Conservation (phyloP, 805 yeast genomes). For the Ogataea polymorpha region DNA sequence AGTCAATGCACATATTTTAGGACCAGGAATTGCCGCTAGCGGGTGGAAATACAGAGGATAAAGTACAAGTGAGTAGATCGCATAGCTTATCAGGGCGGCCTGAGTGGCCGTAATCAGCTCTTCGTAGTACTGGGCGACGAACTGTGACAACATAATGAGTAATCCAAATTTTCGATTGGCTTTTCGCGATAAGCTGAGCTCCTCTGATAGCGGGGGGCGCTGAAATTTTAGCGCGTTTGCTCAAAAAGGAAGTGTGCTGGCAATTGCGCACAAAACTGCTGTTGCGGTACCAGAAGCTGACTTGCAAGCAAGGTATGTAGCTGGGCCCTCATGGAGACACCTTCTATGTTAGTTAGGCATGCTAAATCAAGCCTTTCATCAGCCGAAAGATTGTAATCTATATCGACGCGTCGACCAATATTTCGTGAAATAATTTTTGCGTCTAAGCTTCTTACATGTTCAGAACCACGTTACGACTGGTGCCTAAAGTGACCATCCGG, state of each 20-base stretch:
- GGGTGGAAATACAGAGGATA: constrained; percentile 51
- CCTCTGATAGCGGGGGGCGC: neutral
- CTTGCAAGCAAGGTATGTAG: too few relatives aligned
- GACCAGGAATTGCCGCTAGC: constrained; percentile 55
- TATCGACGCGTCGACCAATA: neutral
- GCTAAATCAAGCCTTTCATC: too few relatives aligned
- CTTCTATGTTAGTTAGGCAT: too few relatives aligned
- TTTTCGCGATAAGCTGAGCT: neutral
- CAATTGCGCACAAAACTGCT: too few relatives aligned
- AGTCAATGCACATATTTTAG: constrained; percentile 47
- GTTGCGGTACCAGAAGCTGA: too few relatives aligned
- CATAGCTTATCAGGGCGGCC: constrained; percentile 6
- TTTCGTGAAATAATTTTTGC: neutral
- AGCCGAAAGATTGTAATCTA: neutral
- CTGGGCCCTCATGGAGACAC: too few relatives aligned
- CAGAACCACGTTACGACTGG: too few relatives aligned
- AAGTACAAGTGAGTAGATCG: constrained; percentile 25
- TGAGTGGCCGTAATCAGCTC: constrained; percentile 9
- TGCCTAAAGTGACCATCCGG: too few relatives aligned
- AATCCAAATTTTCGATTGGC: constrained; percentile 1
- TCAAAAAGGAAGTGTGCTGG: neutral
- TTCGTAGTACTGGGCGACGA: constrained; percentile 1
- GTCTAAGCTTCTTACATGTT: too few relatives aligned
- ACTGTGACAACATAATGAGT: constrained; percentile 11
- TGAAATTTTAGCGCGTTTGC: neutral